Evolutionary conservation across 2,329 filamentous ascomycete species (phyloP), one percentile per base, ranked within the genome.

Genomic region (Penicillium aurantiogriseum): DNA sequence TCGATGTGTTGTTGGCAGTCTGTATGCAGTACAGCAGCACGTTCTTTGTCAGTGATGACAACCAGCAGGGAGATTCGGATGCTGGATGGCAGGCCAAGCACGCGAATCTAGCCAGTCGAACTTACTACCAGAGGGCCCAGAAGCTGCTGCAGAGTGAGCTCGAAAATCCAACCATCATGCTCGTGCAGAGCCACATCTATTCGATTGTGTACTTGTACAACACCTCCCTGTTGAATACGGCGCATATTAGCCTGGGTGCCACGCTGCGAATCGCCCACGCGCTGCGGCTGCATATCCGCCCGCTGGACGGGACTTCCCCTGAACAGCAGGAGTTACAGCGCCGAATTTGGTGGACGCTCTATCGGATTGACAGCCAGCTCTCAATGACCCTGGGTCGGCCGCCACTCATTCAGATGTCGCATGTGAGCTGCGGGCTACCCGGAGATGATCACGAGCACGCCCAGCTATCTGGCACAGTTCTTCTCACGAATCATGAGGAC

Each of bases 291-390:
- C 45, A 47, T 47, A 47, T 47, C 13, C 45, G 45, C 29, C 45
- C 45, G 15, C 29, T 47, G 29, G 29, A 47, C 29, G 45, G 29
- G 19, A 56, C 77, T 40, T 66, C 76, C 0, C 56, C 50, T 3
- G 48, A 58, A 0, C 66, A 78, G 44, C 63, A 73, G 19, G 80
- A 83, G 58, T 65, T 81, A 59, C 77, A 78, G 7, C 80, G 77
- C 59, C 74, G 81, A 0, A 60, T 84, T 15, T 85, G 82, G 82
- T 84, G 80, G 79, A 68, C 67, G 0, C 63, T 85, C 1, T 82
- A 77, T 63, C 70, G 71, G 1, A 63, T 83, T 6, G 83, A 85
- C 51, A 75, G 69, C 58, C 80, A 81, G 49, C 61, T 71, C 4
- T 74, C 73, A 46, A 76, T 78, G 69, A 77, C 78, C 40, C 60